A percentile compares a stretch with the other conserved stretches of the same genome.
These are phyloP conservation scores for Lentinula raphanica DNA, from an alignment of 768 basidiomycete species.

Conservation along the genomic window DNA sequence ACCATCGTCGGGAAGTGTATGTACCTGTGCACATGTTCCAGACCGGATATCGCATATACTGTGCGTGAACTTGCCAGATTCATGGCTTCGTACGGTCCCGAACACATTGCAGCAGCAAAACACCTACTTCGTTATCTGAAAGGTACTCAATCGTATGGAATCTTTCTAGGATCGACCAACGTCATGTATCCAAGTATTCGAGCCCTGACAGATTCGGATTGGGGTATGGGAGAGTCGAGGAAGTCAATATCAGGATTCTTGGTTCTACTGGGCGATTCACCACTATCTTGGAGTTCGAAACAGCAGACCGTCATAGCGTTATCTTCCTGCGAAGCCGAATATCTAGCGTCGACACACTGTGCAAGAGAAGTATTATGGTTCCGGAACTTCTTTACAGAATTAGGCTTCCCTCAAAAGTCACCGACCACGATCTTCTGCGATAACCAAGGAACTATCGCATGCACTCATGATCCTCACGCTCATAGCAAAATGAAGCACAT, in stretches of 20 bases:
- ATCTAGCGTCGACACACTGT: too few species aligned
- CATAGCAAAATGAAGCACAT: constrained; percentile 32
- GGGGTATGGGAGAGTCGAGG: constrained; percentile 12
- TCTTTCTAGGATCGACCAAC: background rate
- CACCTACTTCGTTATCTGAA: constrained; percentile 11
- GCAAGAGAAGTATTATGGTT: too few species aligned
- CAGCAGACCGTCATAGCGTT: too few species aligned
- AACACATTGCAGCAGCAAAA: background rate
- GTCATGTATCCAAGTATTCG: background rate
- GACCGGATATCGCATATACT: too few species aligned
- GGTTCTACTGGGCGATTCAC: too few species aligned
- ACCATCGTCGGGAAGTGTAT: too few species aligned
- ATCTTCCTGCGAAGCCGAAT: too few species aligned
- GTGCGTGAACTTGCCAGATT: too few species aligned
- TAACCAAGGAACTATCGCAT: background rate
- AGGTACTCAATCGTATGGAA: background rate
- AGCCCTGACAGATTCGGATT: constrained; percentile 13
- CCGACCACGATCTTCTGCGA: background rate
- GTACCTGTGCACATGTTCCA: too few species aligned
- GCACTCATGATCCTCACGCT: background rate
- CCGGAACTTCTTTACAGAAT: background rate
- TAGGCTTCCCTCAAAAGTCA: background rate
- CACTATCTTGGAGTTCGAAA: too few species aligned
- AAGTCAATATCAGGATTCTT: constrained; percentile 26
- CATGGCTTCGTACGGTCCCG: too few species aligned